Percentiles rank a stretch among this genome's conserved stretches.
phyloP scores from a whole-genome alignment of 768 basidiomycete genomes.

The Clavaria fumosa region DNA sequence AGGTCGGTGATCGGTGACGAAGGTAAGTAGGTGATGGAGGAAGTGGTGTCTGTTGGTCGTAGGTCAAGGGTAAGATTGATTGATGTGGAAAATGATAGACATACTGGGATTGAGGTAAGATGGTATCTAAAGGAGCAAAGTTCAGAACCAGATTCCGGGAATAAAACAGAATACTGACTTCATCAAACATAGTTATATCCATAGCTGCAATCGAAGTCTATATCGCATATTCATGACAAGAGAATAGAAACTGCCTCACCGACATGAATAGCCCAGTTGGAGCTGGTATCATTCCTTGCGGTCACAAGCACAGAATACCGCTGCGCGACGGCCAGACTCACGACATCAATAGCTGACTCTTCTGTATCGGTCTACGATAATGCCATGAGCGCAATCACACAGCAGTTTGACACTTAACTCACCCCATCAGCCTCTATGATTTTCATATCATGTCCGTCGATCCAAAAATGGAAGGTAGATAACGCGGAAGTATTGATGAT shows the following conservation, averaged over 20 bases:
- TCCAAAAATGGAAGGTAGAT: constrained; percentile 70
- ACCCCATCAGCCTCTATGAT: constrained; percentile 79
- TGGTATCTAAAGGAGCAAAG: no score
- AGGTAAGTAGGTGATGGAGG: constrained; percentile 62
- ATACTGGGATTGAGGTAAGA: constrained; percentile 55
- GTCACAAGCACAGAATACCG: constrained; percentile 88
- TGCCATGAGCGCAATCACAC: constrained; percentile 1
- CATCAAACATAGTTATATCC: constrained; percentile 84
- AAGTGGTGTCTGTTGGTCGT: constrained; percentile 48
- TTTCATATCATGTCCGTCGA: constrained; percentile 75
- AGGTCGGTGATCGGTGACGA: constrained; percentile 36
- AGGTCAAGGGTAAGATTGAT: background rate
- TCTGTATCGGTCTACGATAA: constrained; percentile 52
- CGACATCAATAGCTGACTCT: constrained; percentile 52
- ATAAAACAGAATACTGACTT: no score
- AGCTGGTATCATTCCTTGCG: constrained; percentile 69
- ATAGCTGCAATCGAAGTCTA: no score
- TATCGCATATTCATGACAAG: no score
- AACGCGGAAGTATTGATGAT: constrained; percentile 76
- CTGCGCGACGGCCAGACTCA: constrained; percentile 75
- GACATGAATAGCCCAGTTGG: constrained; percentile 82
- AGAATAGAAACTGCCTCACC: no score
- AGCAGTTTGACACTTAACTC: constrained; percentile 16
- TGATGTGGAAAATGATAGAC: constrained; percentile 12
- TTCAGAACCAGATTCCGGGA: no score